phyloP scores from a whole-genome alignment of 1,139 yeast species.

The Lodderomyces margitis region DNA sequence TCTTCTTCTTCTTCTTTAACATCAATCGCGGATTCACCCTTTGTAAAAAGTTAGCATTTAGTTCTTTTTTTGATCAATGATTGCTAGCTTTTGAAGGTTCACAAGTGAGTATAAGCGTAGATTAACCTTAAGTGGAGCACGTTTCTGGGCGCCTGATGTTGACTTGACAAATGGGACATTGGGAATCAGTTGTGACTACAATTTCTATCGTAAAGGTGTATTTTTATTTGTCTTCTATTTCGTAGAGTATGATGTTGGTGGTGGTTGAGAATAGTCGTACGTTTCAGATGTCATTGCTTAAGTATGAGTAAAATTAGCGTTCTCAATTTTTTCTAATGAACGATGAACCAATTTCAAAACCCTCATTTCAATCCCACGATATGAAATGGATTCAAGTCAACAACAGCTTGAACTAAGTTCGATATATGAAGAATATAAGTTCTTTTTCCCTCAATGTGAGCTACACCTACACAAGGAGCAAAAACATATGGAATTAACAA shows the following conservation, averaged over 20 bases:
- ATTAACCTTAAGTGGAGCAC: conserved; percentile 44
- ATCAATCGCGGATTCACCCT: conserved; percentile 50
- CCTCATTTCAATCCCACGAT: conserved; percentile 31
- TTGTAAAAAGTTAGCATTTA: conserved; percentile 22
- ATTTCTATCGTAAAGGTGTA: conserved; percentile 13
- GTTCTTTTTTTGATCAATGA: conserved; percentile 15
- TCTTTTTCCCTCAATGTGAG: conserved; percentile 25
- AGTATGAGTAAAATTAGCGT: too few species aligned
- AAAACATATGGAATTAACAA: conserved; percentile 7
- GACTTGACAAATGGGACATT: conserved; percentile 48
- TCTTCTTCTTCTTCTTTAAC: conserved; percentile 24
- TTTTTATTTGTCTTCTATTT: too few species aligned
- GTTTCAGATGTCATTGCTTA: too few species aligned
- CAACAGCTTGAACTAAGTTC: conserved; percentile 25
- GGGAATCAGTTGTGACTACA: conserved; percentile 59
- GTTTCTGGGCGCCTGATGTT: conserved; percentile 61
- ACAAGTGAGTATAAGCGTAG: conserved; percentile 41
- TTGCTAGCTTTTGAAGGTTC: conserved; percentile 19
- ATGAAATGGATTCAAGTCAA: conserved; percentile 17
- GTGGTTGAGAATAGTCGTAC: too few species aligned
- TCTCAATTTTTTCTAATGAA: conserved; percentile 53
- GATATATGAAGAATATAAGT: conserved; percentile 27
- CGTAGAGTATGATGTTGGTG: too few species aligned
- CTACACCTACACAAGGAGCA: conserved; percentile 11
- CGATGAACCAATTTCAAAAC: too few species aligned